Conservation (phyloP, 2,329 filamentous ascomycete species). For the Alternaria burnsii region DNA sequence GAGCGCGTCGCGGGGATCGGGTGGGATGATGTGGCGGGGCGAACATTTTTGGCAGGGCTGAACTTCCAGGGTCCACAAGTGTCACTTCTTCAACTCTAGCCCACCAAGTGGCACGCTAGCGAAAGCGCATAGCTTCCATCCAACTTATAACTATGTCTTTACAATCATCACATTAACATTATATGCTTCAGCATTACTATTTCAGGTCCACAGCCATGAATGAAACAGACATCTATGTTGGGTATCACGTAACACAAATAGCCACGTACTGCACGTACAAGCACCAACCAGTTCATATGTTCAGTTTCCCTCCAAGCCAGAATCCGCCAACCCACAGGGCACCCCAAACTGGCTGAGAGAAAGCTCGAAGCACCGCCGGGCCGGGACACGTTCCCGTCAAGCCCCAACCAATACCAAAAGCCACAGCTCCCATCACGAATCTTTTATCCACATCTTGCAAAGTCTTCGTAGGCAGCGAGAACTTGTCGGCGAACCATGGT, state of each 20-base stretch:
- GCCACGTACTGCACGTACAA: neutral
- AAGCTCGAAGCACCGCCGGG: slow-evolving; percentile 57
- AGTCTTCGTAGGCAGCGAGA: slow-evolving; percentile 56
- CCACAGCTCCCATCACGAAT: slow-evolving; percentile 57
- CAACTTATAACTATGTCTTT: no score
- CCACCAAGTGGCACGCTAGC: no score
- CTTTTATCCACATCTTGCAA: slow-evolving; percentile 59
- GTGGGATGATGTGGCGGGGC: slow-evolving; percentile 24
- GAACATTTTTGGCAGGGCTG: slow-evolving; percentile 27
- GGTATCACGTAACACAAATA: neutral
- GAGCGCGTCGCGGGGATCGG: slow-evolving; percentile 11
- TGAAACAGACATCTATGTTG: neutral
- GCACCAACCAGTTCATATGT: neutral
- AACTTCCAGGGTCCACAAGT: slow-evolving; percentile 5
- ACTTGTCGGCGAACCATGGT: slow-evolving; percentile 54
- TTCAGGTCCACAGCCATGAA: neutral
- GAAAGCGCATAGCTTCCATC: neutral
- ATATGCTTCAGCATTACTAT: neutral
- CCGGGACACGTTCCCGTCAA: slow-evolving; percentile 62
- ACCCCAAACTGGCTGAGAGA: slow-evolving; percentile 60
- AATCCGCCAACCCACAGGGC: slow-evolving; percentile 58
- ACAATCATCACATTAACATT: neutral
- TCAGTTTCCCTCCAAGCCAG: slow-evolving; percentile 48
- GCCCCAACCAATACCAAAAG: slow-evolving; percentile 63
- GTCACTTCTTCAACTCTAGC: neutral